Evolutionary conservation across 1,284 basidiomycete species (phyloP).

Genomic region (Irpex sp.): DNA sequence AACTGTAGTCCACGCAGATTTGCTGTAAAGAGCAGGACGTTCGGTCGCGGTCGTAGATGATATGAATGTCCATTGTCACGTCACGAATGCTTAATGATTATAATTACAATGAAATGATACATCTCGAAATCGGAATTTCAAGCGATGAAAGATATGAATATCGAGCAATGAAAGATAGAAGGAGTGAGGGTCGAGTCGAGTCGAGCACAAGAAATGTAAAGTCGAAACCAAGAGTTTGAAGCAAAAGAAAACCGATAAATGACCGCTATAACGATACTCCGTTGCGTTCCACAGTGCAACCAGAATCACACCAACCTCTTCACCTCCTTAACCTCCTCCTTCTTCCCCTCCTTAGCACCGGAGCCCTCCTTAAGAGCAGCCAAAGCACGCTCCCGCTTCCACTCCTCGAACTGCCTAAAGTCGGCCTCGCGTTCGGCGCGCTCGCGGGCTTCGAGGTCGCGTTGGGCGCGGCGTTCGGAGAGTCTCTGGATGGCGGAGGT

Average conservation of each 20-base stretch:
- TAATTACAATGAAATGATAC: background rate
- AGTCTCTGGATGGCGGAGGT: constrained; percentile 45
- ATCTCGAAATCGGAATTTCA: too few species aligned
- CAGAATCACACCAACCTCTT: constrained; percentile 6
- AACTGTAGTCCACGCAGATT: background rate
- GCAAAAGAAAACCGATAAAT: too few species aligned
- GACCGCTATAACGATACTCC: background rate
- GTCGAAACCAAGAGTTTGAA: too few species aligned
- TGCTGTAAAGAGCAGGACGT: background rate
- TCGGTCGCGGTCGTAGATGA: background rate
- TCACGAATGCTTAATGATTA: background rate
- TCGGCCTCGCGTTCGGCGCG: constrained; percentile 30
- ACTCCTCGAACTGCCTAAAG: constrained; percentile 32
- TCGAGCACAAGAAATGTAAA: too few species aligned
- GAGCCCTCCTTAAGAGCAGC: constrained; percentile 7
- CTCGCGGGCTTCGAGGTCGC: constrained; percentile 37
- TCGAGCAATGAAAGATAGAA: too few species aligned
- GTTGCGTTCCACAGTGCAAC: too few species aligned
- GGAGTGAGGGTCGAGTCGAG: too few species aligned
- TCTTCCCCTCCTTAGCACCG: constrained; percentile 8
- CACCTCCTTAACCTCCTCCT: background rate
- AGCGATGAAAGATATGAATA: too few species aligned
- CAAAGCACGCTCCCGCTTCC: constrained; percentile 17
- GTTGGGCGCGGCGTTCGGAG: constrained; percentile 51
- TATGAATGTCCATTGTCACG: background rate